phyloP scores from a whole-genome alignment of 768 basidiomycete species.

The Leucogyrophana mollusca region DNA sequence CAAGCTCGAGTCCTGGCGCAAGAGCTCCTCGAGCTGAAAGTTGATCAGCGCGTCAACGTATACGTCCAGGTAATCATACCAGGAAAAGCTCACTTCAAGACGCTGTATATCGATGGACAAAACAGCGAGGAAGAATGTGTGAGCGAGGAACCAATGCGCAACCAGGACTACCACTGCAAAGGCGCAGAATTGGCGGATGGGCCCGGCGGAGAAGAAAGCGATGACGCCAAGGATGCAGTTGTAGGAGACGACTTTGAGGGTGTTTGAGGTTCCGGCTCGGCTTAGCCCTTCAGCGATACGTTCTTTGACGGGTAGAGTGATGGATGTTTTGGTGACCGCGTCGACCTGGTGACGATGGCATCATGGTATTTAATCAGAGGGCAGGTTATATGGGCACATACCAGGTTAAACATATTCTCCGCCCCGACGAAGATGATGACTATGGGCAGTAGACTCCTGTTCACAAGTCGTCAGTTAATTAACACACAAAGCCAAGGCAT shows the following conservation, averaged over 20 bases:
- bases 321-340: slow-evolving; percentile 79
- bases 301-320: slow-evolving; percentile 87
- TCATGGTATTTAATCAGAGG: slow-evolving; percentile 19
- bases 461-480: slow-evolving; percentile 7
- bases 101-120: slow-evolving; percentile 95
- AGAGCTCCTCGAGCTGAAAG: slow-evolving; percentile 75
- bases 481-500: slow-evolving; percentile 3
- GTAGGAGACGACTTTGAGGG: slow-evolving; percentile 88
- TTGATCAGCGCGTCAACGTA: background rate
- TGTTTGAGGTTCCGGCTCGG: slow-evolving; percentile 86
- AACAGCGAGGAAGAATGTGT: slow-evolving; percentile 94
- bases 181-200: slow-evolving; percentile 88
- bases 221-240: slow-evolving; percentile 77
- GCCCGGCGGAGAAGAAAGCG: slow-evolving; percentile 70
- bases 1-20: slow-evolving; percentile 66
- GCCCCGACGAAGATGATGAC: slow-evolving; percentile 94
- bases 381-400: slow-evolving; percentile 34
- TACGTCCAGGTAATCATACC: too few species aligned
- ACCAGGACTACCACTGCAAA: slow-evolving; percentile 94
- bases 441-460: slow-evolving; percentile 85
- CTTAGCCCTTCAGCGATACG: slow-evolving; percentile 91
- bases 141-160: slow-evolving; percentile 96
- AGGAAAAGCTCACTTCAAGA: slow-evolving; percentile 58
- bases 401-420: slow-evolving; percentile 96
- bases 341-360: slow-evolving; percentile 57